These are phyloP conservation scores for Stenocarpella maydis DNA, from an alignment of 2,329 filamentous ascomycete genomes.

Conservation along the genomic window DNA sequence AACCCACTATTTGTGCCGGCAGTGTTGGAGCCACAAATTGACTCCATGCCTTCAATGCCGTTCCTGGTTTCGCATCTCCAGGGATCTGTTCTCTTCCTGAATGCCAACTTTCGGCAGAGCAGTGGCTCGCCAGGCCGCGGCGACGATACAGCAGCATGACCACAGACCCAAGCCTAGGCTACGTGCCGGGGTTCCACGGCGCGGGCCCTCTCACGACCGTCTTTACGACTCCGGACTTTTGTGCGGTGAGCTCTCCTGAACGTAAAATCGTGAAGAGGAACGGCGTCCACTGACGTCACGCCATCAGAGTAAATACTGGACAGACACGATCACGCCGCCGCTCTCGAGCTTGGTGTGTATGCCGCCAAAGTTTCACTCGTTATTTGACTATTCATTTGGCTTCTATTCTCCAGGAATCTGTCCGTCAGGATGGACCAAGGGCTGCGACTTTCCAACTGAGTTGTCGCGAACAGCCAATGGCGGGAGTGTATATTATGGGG, in stretches of 20 bases:
- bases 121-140: conserved; percentile 4
- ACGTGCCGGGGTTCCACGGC: conserved; percentile 5
- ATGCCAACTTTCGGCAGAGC: conserved; percentile 4
- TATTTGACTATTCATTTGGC: conserved; percentile 32
- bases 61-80: conserved; percentile 1
- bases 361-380: conserved; percentile 14
- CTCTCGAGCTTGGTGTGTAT: conserved; percentile 26
- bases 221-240: conserved; percentile 30
- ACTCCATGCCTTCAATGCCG: conserved; percentile 9
- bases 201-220: conserved; percentile 27
- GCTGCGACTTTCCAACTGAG: conserved; percentile 8
- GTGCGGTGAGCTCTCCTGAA: conserved; percentile 2
- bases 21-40: not conserved
- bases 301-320: conserved; percentile 13
- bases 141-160: conserved; percentile 4
- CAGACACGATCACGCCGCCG: conserved; percentile 17
- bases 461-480: not conserved
- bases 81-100: not conserved
- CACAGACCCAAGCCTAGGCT: not conserved
- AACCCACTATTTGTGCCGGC: conserved; percentile 11
- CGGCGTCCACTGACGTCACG: conserved; percentile 14
- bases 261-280: not conserved
- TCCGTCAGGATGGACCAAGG: conserved; percentile 24
- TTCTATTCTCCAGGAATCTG: conserved; percentile 37
- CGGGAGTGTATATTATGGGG: conserved; percentile 14